phyloP scores from a whole-genome alignment of 1,284 basidiomycete genomes.

The Naganishia sp. region DNA sequence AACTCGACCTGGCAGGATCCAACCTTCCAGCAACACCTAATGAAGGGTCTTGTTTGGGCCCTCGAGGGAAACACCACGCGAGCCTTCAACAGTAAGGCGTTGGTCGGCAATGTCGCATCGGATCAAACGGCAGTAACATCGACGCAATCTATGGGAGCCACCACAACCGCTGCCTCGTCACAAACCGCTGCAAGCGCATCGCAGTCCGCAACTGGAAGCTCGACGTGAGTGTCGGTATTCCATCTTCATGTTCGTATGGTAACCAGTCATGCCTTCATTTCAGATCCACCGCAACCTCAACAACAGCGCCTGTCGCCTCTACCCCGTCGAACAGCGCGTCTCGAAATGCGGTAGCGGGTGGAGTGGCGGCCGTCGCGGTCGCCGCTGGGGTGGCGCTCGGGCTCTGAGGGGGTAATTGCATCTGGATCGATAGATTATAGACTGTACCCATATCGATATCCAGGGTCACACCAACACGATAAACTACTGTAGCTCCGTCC shows the following conservation, averaged over 20 bases:
- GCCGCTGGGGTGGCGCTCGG: constrained; percentile 10
- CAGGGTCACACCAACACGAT: neutral
- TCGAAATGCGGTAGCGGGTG: neutral
- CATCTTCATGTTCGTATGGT: neutral
- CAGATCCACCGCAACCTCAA: neutral
- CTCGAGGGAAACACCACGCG: constrained; percentile 58
- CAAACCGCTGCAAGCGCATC: neutral
- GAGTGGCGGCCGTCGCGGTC: constrained; percentile 18
- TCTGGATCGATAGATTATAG: neutral
- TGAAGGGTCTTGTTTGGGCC: constrained; percentile 72
- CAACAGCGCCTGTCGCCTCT: neutral
- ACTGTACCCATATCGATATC: constrained; percentile 12
- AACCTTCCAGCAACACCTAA: constrained; percentile 67
- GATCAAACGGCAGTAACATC: neutral
- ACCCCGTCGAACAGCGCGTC: constrained; percentile 18
- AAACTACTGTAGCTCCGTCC: constrained; percentile 18
- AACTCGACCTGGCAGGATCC: constrained; percentile 65
- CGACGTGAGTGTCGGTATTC: neutral
- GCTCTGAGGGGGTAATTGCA: too few species aligned
- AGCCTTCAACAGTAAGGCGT: constrained; percentile 45
- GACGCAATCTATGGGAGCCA: neutral
- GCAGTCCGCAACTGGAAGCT: neutral
- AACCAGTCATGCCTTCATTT: neutral
- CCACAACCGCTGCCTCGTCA: neutral
- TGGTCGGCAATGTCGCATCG: constrained; percentile 44